Evolutionary conservation across 116 monocot genomes (phyloP), one percentile per base, ranked within the genome.

Genomic region (Posidonia oceanica): DNA sequence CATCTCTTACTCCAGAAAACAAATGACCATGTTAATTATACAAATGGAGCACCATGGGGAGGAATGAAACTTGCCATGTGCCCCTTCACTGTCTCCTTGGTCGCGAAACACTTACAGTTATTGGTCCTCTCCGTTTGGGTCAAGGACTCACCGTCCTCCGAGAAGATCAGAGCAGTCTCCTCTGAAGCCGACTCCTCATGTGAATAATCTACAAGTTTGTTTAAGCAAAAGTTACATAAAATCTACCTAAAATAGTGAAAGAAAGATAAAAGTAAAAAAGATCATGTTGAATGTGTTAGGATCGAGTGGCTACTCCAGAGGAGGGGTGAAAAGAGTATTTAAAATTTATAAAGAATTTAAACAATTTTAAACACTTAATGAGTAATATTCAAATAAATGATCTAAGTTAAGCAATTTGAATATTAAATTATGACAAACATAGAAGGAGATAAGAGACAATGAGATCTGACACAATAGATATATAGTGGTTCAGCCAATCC

Each of bases 41-140:
- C 4, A 65, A 7, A 14, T 5, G 13, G 8, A 40, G 16, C 65
- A 40, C 5, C 6, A 14, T 5, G 22, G 4, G 10, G 5, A 3
- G 40, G 13, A 39, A 14, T 4, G 63, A 60, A 79, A 83, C 87
- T 89, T 66, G 79, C 93, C 89, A 85, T 94, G 60, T 89, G 89
- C 67, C 93, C 89, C 66, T 94, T 94, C 52, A 89, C 83, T 0
- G 79, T 69, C 68, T 94, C 93, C 75, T 89, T 94, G 55, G 89
- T 87, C n/a, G 83, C 75, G 54, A 94, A 94, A 73, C 89, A 84
- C 79, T 87, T 94, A 38, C 51, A 68, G 63, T 67, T 80, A 74
- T 85, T 89, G 80, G 87, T 84, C 73, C 66, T 76, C 14, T 88
- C 86, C 10, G 80, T 76, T 22, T 80, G 83, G 3, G 56, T 20